Evolutionary conservation across 305 asterid species (phyloP).

Genomic region (Fraxinus ornus): DNA sequence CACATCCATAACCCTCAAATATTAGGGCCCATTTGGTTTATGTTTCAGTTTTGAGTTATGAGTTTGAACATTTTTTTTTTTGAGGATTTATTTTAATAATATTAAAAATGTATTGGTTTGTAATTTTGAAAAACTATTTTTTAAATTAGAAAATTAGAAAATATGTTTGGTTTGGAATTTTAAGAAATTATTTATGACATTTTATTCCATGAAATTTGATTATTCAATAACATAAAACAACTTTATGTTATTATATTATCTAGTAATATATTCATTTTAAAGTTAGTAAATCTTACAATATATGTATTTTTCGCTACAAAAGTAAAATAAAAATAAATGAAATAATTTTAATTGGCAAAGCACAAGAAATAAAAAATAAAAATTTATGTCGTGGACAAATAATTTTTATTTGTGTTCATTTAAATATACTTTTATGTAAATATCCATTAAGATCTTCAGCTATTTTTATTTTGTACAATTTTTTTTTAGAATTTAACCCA

Average conservation of each 20-base stretch:
- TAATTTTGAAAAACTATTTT: too few relatives aligned
- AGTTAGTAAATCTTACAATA: background rate
- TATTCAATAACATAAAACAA: too few relatives aligned
- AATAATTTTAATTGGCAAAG: background rate
- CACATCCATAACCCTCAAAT: background rate
- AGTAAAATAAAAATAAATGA: background rate
- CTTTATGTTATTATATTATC: too few relatives aligned
- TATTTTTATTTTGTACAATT: too few relatives aligned
- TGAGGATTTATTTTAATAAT: background rate
- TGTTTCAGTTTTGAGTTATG: background rate
- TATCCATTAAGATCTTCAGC: background rate
- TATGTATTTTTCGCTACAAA: too few relatives aligned
- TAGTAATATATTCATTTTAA: too few relatives aligned
- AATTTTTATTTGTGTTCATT: background rate
- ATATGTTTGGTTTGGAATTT: background rate
- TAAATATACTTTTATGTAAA: background rate
- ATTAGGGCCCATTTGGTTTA: background rate
- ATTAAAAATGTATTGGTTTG: too few relatives aligned
- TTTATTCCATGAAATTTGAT: background rate
- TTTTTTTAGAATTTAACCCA: too few relatives aligned
- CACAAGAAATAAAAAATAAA: background rate
- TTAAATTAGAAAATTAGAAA: background rate
- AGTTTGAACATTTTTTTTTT: background rate
- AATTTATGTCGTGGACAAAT: background rate
- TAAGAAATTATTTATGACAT: background rate